Conservation (phyloP, 495 filamentous ascomycete species). For the Choiromyces venosus region DNA sequence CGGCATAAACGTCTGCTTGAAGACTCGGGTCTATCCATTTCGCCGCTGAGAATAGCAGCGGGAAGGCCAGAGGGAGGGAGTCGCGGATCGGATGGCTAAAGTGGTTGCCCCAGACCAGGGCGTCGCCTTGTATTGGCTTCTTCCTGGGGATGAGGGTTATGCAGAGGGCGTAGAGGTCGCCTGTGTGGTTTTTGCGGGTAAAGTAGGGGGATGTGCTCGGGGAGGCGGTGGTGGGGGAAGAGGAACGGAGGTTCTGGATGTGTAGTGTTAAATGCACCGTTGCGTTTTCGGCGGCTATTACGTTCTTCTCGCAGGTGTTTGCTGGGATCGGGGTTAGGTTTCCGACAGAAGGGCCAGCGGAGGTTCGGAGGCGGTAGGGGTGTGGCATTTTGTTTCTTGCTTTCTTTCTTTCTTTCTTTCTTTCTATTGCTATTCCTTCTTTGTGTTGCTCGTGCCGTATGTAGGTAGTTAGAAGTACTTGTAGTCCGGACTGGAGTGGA, state of each 20-base stretch:
- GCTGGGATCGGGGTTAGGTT: constrained; percentile 63
- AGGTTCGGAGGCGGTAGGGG: constrained; percentile 62
- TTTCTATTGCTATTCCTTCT: no score
- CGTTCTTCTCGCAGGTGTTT: constrained; percentile 56
- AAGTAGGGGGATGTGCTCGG: constrained; percentile 58
- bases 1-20: constrained; percentile 80
- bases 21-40: constrained; percentile 87
- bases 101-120: constrained; percentile 86
- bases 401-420: neutral
- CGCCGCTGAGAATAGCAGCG: constrained; percentile 70
- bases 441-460: no score
- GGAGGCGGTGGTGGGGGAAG: constrained; percentile 5
- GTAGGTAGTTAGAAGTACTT: no score
- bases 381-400: neutral
- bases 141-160: constrained; percentile 60
- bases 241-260: constrained; percentile 24
- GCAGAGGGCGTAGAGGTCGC: constrained; percentile 75
- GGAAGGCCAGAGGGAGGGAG: constrained; percentile 78
- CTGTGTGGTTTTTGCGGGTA: constrained; percentile 57
- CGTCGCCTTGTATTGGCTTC: constrained; percentile 57
- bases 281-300: constrained; percentile 50
- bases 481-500: no score
- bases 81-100: constrained; percentile 83
- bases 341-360: constrained; percentile 70
- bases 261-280: constrained; percentile 34